These are phyloP conservation scores for Sporisorium scitamineum DNA, from an alignment of 1,284 basidiomycete genomes.

Conservation along the genomic window DNA sequence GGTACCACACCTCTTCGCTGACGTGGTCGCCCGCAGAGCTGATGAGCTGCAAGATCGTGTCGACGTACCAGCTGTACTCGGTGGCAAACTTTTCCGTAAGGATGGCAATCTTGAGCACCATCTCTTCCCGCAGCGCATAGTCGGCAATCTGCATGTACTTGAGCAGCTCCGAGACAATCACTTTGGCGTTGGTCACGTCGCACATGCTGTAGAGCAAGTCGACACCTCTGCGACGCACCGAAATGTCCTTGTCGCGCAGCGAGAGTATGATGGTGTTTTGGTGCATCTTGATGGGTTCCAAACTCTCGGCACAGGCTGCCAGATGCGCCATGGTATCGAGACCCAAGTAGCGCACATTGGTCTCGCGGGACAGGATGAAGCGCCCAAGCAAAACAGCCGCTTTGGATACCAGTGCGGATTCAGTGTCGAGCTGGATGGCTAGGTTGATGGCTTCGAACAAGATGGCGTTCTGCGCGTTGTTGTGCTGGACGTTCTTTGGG, in stretches of 20 bases:
- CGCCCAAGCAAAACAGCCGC: slow-evolving; percentile 92
- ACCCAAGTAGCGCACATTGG: slow-evolving; percentile 96
- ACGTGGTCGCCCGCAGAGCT: slow-evolving; percentile 97
- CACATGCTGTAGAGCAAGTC: slow-evolving; percentile 99
- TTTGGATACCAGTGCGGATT: slow-evolving; percentile 86
- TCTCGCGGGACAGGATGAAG: slow-evolving; percentile 97
- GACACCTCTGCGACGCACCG: slow-evolving; percentile 90
- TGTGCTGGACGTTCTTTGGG: slow-evolving; percentile 95
- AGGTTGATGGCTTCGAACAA: slow-evolving; percentile 97
- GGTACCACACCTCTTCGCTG: slow-evolving; percentile 98
- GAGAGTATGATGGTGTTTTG: slow-evolving; percentile 95
- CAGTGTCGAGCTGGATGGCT: slow-evolving; percentile 94
- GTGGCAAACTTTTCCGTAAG: slow-evolving; percentile 96
- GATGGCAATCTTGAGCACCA: slow-evolving; percentile 98
- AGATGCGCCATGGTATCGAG: slow-evolving; percentile 98
- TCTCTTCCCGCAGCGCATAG: slow-evolving; percentile 94
- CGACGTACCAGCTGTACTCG: slow-evolving; percentile 72
- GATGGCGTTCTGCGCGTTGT: slow-evolving; percentile 98
- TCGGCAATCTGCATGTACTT: slow-evolving; percentile 93
- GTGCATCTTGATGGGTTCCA: slow-evolving; percentile 93
- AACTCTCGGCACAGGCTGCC: slow-evolving; percentile 84
- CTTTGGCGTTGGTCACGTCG: slow-evolving; percentile 91
- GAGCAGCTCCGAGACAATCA: slow-evolving; percentile 93
- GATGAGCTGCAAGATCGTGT: slow-evolving; percentile 83
- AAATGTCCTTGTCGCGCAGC: slow-evolving; percentile 95